Conservation (phyloP, 225 moss, liverwort and hornwort species). For the Pseudisothecium myosuroides region DNA sequence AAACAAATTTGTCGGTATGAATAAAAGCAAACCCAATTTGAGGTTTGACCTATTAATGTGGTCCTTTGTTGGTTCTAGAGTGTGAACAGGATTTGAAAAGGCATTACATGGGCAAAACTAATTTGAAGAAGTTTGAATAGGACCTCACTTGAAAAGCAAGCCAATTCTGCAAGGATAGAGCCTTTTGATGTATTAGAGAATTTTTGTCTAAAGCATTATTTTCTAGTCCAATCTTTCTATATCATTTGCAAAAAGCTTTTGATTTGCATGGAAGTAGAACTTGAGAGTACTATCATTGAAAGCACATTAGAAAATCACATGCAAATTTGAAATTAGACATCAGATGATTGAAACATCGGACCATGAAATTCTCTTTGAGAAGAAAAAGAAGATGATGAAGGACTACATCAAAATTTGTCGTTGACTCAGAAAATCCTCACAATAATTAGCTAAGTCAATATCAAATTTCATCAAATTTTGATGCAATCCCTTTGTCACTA, state of each 20-base stretch:
- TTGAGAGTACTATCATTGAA: too few species aligned
- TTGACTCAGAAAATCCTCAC: not conserved
- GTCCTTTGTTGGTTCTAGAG: too few species aligned
- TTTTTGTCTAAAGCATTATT: too few species aligned
- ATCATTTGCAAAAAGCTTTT: not conserved
- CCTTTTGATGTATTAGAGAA: not conserved
- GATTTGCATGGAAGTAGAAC: fast-evolving
- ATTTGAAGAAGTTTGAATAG: too few species aligned
- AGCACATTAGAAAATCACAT: too few species aligned
- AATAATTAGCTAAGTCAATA: not conserved
- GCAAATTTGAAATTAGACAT: not conserved
- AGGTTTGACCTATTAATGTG: too few species aligned
- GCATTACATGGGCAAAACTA: not conserved
- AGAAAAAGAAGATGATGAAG: too few species aligned
- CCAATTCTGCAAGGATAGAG: not conserved
- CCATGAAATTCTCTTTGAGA: too few species aligned
- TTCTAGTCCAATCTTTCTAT: not conserved
- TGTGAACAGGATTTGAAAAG: too few species aligned
- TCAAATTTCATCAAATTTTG: not conserved
- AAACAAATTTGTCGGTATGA: too few species aligned
- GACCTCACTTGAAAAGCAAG: too few species aligned
- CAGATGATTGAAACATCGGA: fast-evolving
- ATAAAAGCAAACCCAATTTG: too few species aligned
- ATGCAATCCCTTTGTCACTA: not conserved
- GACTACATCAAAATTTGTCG: not conserved